Percentiles rank a stretch among this genome's conserved stretches.
Evolutionary conservation across 345 rosid genomes (phyloP).

Genomic region (Brassica cretica): DNA sequence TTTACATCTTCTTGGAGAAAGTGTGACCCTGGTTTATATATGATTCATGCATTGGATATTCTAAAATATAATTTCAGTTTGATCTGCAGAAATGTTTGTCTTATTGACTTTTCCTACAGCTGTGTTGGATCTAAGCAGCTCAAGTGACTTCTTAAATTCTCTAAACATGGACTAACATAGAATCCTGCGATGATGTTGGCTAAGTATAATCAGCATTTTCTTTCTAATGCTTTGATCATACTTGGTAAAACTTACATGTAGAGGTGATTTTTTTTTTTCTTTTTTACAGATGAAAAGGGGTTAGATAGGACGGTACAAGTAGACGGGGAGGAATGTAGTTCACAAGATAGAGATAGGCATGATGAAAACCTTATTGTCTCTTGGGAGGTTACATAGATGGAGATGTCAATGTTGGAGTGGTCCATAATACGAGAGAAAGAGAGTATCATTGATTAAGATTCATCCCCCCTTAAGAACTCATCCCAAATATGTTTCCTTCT

Average conservation of each 20-base stretch:
- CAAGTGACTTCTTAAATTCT: conserved; percentile 14
- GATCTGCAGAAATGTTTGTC: conserved; percentile 17
- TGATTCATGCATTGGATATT: conserved; percentile 35
- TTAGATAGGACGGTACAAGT: conserved; percentile 8
- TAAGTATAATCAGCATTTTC: conserved; percentile 8
- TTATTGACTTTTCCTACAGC: conserved; percentile 11
- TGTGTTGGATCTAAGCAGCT: conserved; percentile 14
- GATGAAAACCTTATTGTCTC: conserved; percentile 30
- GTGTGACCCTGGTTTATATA: conserved; percentile 56
- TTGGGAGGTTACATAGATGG: conserved; percentile 33
- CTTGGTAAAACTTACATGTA: background rate
- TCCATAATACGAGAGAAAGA: conserved; percentile 28
- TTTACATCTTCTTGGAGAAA: conserved; percentile 52
- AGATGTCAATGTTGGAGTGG: conserved; percentile 39
- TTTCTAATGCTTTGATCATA: background rate
- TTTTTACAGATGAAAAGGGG: conserved; percentile 2
- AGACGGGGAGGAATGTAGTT: conserved; percentile 30
- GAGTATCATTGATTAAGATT: conserved; percentile 34
- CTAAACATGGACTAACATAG: background rate
- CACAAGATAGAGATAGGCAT: conserved; percentile 37
- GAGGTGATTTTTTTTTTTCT: background rate
- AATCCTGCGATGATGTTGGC: background rate
- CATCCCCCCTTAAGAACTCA: conserved; percentile 34
- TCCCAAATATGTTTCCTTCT: conserved; percentile 19
- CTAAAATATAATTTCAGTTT: conserved; percentile 40